These are phyloP conservation scores for Reutealis trisperma DNA, from an alignment of 345 rosid genomes.

Conservation along the genomic window DNA sequence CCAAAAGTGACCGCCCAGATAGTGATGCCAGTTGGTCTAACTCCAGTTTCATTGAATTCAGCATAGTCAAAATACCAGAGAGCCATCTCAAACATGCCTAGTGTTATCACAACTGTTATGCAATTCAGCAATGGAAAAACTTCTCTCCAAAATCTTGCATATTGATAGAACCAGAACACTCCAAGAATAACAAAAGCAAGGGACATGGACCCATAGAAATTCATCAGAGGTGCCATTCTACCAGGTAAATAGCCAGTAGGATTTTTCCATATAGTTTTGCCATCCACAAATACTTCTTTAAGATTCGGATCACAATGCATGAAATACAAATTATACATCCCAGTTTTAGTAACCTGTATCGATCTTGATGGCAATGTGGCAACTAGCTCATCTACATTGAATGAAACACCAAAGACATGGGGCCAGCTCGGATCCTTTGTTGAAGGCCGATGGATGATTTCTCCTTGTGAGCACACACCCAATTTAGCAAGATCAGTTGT, in stretches of 20 bases:
- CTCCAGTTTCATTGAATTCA: constrained; percentile 82
- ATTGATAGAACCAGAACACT: constrained; percentile 91
- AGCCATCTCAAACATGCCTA: constrained; percentile 98
- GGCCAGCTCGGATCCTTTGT: constrained; percentile 67
- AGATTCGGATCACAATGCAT: constrained; percentile 80
- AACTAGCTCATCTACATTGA: constrained; percentile 46
- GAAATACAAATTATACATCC: constrained; percentile 94
- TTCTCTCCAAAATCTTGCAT: constrained; percentile 91
- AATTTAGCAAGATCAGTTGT: constrained; percentile 85
- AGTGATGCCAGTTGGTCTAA: constrained; percentile 83
- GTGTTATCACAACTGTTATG: constrained; percentile 76
- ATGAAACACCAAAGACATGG: constrained; percentile 61
- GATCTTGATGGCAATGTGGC: constrained; percentile 53
- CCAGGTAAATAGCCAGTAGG: constrained; percentile 91
- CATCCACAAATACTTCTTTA: constrained; percentile 63
- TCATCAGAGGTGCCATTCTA: constrained; percentile 96
- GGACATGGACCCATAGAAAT: constrained; percentile 85
- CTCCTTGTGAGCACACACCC: constrained; percentile 77
- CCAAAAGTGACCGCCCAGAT: constrained; percentile 95
- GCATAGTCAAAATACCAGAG: constrained; percentile 94
- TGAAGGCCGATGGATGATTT: constrained; percentile 81
- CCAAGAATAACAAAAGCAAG: constrained; percentile 85
- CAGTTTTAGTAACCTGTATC: constrained; percentile 69
- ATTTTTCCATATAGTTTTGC: constrained; percentile 94
- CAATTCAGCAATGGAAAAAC: constrained; percentile 88